Evolutionary conservation across 176 grass and related monocot genomes (phyloP).

Genomic region (Eremochloa ophiuroides): DNA sequence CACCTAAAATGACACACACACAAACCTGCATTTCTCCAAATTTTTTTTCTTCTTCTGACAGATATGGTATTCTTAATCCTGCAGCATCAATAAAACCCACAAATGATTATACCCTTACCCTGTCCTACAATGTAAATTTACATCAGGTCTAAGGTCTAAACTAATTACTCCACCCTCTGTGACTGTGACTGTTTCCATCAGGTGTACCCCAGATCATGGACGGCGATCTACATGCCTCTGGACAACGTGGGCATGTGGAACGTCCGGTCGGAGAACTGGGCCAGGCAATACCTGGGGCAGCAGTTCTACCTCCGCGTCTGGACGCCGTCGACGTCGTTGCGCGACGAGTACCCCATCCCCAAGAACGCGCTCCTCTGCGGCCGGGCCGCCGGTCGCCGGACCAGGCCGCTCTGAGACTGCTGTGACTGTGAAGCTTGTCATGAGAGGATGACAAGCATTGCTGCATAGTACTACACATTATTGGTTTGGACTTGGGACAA

Average conservation of each 20-base stretch:
- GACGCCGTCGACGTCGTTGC: conserved; percentile 72
- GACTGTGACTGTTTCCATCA: conserved; percentile 25
- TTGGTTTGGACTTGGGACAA: conserved; percentile 10
- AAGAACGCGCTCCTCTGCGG: conserved; percentile 90
- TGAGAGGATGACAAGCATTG: conserved; percentile 55
- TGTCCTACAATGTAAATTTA: not conserved
- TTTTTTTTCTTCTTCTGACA: not conserved
- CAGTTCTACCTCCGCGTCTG: conserved; percentile 90
- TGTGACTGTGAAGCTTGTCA: conserved; percentile 34
- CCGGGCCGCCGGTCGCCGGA: conserved; percentile 60
- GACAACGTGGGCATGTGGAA: conserved; percentile 98
- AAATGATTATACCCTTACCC: not conserved
- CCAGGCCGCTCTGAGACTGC: conserved; percentile 55
- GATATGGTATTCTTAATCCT: not conserved
- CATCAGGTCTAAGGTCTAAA: not conserved
- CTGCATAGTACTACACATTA: not conserved
- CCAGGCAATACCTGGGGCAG: conserved; percentile 82
- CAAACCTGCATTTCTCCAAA: not conserved
- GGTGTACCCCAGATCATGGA: conserved; percentile 89
- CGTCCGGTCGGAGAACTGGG: conserved; percentile 75
- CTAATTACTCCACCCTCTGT: not conserved
- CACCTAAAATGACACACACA: not conserved
- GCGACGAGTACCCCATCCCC: conserved; percentile 79
- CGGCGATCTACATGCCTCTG: conserved; percentile 79
- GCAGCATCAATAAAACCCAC: not conserved